Evolutionary conservation across 306 rosid species (phyloP), one percentile per base, ranked within the genome.

Genomic region (Lablab purpureus): DNA sequence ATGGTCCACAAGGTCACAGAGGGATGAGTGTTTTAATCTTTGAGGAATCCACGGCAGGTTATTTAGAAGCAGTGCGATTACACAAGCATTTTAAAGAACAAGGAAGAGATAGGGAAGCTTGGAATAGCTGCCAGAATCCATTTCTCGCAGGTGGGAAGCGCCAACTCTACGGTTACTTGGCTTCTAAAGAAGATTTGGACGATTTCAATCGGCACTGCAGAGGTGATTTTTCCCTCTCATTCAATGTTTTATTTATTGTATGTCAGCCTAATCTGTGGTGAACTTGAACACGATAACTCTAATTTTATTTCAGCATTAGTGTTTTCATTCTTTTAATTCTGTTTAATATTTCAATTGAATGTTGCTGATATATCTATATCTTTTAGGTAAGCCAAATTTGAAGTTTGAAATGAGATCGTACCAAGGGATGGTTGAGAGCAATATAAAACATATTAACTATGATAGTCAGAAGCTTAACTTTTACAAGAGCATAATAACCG

Each of bases 1-100:
- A 87, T 75, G 86, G 88, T 78, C 88, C 90, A 34, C 84, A 59
- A 50, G 90, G 90, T 54, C 90, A 87, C 43, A 75, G 84, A 17
- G 90, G 90, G 62, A 84, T 84, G 72, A 50, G 90, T 66, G 82
- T 79, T 51, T 56, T 87, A 19, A 71, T 84, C 50, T 87, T 87
- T 78, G 90, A 81, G 67, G 14, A 47, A 36, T 77, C 88, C 2
- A 10, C 85, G 25, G 69, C 82, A 40, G 90, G 90, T 17, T 87
- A 81, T 71, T 75, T 87, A 34, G 90, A 84, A 73, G 67, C 88
- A 2, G 34, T 43, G 55, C 86, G 88, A 5, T 84, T 87, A 30
- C 84, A 87, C 60, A 84, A 84, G 75, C 88, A 84, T 59, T 87
- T 87, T 52, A 81, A 27, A 84, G 90, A 84, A 67, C 86, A 84